Evolutionary conservation across 2,329 filamentous ascomycete species (phyloP), one percentile per base, ranked within the genome.

Genomic region (Cercospora citrullina): DNA sequence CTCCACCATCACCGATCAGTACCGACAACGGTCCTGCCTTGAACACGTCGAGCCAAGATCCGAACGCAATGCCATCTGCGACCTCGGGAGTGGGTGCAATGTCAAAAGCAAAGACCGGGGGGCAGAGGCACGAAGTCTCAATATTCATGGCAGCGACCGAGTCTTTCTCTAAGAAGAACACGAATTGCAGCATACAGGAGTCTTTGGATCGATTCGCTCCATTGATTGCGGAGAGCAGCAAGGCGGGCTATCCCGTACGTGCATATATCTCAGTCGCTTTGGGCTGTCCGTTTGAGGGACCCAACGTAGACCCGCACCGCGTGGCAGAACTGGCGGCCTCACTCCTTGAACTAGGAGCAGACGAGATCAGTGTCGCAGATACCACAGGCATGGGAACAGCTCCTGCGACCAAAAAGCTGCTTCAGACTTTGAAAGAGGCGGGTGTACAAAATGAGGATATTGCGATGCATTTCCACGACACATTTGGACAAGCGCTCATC

Each of bases 321-420:
- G 88, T 90, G 2, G 87, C 88, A 2, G 85, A 87, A 30, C 82
- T 90, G 26, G 87, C 87, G 83, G 68, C 88, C 84, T 75, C 81
- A 6, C 79, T 97, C 60, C 84, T 97, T 1, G 91, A 94, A 76
- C 91, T 94, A 84, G 94, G 94, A 18, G 94, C 92, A 21, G 92
- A 96, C 76, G 93, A 97, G 83, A 93, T 97, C 72, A 91, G 91
- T 1, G 86, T 97, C 0, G 93, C 93, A 6, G 94, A 97, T 76
- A 97, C 94, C 0, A 94, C 93, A 0, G 94, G 94, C 18, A 93
- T 96, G 86, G 94, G 93, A 33, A 96, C 92, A 0, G 89, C 89
- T n/a, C 89, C 89, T 18, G 83, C 87, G 65, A 92, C 90, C 2
- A 82, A 84, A 65, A 86, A 87, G 65, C 81, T 93, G 58, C 82